phyloP scores from a whole-genome alignment of 2,329 filamentous ascomycete genomes.

The Aureobasidium sp. region DNA sequence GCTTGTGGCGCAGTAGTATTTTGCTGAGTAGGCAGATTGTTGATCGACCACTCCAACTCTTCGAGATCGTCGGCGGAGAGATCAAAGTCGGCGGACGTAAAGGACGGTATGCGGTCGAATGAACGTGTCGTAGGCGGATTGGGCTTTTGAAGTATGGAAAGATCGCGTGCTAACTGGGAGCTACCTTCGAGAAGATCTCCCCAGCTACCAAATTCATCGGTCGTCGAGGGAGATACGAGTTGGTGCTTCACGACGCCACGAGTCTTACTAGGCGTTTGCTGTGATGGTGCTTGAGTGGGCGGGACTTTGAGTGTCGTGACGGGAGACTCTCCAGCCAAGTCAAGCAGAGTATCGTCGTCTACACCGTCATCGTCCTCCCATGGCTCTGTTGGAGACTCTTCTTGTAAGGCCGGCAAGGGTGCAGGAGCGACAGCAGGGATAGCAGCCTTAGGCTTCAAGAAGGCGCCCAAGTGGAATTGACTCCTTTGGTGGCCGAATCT shows the following conservation, averaged over 20 bases:
- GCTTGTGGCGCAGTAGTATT: neutral
- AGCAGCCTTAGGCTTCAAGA: conserved; percentile 22
- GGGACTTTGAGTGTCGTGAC: neutral
- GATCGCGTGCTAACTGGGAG: conserved; percentile 40
- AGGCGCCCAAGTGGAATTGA: conserved; percentile 31
- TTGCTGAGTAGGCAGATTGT: neutral
- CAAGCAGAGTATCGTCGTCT: conserved; percentile 28
- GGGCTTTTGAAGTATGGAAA: conserved; percentile 19
- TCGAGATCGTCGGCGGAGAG: conserved; percentile 37
- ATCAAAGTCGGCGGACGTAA: conserved; percentile 34
- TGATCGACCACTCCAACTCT: conserved; percentile 24
- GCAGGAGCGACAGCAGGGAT: neutral
- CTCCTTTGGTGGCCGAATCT: conserved; percentile 30
- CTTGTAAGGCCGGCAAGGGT: neutral
- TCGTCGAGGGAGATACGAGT: neutral
- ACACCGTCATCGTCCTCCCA: conserved; percentile 22
- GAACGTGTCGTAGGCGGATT: conserved; percentile 4
- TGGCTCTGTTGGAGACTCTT: neutral
- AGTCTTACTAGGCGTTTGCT: conserved; percentile 2
- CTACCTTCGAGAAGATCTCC: conserved; percentile 38
- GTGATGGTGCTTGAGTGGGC: neutral
- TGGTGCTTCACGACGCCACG: neutral
- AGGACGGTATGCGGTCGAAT: conserved; percentile 27
- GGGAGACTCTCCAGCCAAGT: conserved; percentile 17
- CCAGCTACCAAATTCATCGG: conserved; percentile 23